These are phyloP conservation scores for Lipomyces anomalus DNA, from an alignment of 805 yeast species.

Conservation along the genomic window DNA sequence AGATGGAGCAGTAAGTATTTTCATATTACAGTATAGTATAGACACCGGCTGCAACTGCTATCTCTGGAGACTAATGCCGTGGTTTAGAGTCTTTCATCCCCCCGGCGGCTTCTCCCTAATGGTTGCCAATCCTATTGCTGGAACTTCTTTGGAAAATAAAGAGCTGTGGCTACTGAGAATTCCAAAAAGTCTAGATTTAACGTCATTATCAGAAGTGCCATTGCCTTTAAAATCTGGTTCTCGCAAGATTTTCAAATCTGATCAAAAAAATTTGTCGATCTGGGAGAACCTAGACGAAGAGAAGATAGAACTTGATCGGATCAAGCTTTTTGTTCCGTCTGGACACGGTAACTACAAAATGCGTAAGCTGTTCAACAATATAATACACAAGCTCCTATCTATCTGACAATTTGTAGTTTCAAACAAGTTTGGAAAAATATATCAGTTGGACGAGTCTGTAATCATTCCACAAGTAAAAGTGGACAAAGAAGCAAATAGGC, in stretches of 20 bases:
- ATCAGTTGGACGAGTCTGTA: constrained; percentile 20
- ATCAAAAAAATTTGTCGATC: not conserved
- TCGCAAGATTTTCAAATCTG: not conserved
- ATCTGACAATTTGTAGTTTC: constrained; percentile 1
- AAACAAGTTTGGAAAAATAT: constrained; percentile 4
- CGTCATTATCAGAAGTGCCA: not conserved
- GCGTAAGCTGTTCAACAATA: not conserved
- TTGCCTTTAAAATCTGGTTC: not conserved
- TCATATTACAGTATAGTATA: too few species aligned
- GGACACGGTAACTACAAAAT: not conserved
- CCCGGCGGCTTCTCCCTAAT: not conserved
- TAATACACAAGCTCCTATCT: not conserved
- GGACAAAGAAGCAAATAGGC: not conserved
- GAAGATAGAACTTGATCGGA: constrained; percentile 4
- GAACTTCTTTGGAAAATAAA: constrained; percentile 1
- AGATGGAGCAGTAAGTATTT: too few species aligned
- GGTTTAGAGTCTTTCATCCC: too few species aligned
- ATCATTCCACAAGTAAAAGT: constrained; percentile 15
- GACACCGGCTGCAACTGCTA: too few species aligned
- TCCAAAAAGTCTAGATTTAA: constrained; percentile 4
- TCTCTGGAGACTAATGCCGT: too few species aligned
- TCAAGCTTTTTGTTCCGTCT: constrained; percentile 5
- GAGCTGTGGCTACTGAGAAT: constrained; percentile 16
- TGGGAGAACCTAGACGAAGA: not conserved
- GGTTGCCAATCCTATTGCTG: not conserved